Evolutionary conservation across 306 rosid genomes (phyloP), one percentile per base, ranked within the genome.

Genomic region (Sicyos baderoa): DNA sequence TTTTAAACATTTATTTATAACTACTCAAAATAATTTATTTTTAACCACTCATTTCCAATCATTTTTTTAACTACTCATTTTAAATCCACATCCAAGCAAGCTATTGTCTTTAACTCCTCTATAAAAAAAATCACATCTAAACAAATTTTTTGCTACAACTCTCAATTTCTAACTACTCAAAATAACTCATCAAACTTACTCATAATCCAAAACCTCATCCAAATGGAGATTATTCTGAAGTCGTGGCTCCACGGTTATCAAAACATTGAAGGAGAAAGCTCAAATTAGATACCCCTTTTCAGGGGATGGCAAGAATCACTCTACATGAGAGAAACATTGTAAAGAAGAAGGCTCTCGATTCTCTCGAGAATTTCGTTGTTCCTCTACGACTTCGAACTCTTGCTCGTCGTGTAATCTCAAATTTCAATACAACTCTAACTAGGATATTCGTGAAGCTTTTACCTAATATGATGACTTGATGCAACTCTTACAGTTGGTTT

Each of bases 401-500:
- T 11, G 17, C 54, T 44, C 11, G 1, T 18, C 0, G 18, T 7
- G 14, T 7, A 7, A 21, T 22, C 54, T 19, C 16, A 1, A 44
- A 37, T 64, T 12, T 13, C 12, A 40, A 44, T 44, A 19, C 17
- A 12, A 40, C 27, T 45, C 17, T 29, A 10, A 19, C 54, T 21
- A 9, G 54, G 3, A 48, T 12, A 45, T 45, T 37, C 54, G 21
- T 65, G 53, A 65, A 42, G 40, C 21, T 65, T 65, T 35, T 6
- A 65, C 50, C 70, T 19, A 63, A 64, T 45, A 21, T 64, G 5
- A 21, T 13, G 54, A 18, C 37, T 5, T 22, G 25, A 11, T 64
- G 19, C 70, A 48, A 13, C n/a, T 65, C 69, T 76, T 78, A 79
- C 74, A n/a, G 50, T 18, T 9, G 7, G 67, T 68, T 86, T 91